Evolutionary conservation across 2,329 filamentous ascomycete genomes (phyloP), one percentile per base, ranked within the genome.

Genomic region (Xylariaceae sp.): DNA sequence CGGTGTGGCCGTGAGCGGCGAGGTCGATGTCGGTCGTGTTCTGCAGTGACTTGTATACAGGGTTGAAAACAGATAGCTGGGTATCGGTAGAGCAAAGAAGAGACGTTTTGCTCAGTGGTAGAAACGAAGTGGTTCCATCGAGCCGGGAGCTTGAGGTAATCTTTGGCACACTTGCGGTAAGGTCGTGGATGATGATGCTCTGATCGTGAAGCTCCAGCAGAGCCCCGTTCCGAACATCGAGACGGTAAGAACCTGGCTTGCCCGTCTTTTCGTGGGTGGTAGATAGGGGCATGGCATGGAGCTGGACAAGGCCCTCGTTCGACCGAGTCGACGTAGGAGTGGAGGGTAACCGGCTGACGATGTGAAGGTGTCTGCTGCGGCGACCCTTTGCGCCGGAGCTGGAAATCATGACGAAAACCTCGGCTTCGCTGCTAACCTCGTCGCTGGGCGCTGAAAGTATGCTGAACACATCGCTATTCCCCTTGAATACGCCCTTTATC

Each of bases 51-150:
- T 67, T 74, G 57, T 80, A 88, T 43, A 81, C 76, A 23, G 82
- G 76, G 59, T 88, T 87, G 57, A 83, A 84, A 11, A 86, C 67
- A 29, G 67, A 70, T 28, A 84, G 72, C 1, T 70, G 68, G 8
- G 69, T 62, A 0, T 69, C 52, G 0, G 78, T 79, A n/a, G 76
- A 68, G 2, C 77, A 71, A 31, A 89, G 68, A 1, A 86, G 60
- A 4, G 83, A 77, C 6, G 82, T 78, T 40, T 74, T 75, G 6
- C 82, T 85, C 0, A 88, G 64, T 5, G 81, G 73, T 5, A 83
- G 56, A 52, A 87, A 85, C 2, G 81, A 83, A 14, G 68, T 67
- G 2, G 78, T 67, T 2, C 65, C 69, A 4, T 70, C 62, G 28
- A 74, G 63, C 5, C 68, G 61, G 17, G 82, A 64, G 11, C 63